These are phyloP conservation scores for Neonectria hederae DNA, from an alignment of 2,329 filamentous ascomycete genomes.

Conservation along the genomic window DNA sequence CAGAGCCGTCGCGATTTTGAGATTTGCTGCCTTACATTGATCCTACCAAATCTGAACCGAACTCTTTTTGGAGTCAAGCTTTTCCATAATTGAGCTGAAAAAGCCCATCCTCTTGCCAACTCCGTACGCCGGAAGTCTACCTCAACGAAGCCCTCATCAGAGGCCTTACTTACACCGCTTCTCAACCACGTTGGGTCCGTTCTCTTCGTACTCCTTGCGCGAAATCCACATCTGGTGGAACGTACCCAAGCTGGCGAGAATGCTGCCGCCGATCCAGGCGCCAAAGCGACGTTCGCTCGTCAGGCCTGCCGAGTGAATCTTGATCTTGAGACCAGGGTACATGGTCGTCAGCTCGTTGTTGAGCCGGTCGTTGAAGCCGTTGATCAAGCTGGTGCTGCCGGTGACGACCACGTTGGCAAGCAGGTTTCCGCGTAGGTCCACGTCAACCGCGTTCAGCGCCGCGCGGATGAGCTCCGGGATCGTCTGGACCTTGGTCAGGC, in stretches of 20 bases:
- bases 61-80: conserved; percentile 39
- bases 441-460: conserved; percentile 82
- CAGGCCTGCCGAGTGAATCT: conserved; percentile 86
- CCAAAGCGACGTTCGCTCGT: conserved; percentile 91
- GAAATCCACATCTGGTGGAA: conserved; percentile 99
- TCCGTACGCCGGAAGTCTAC: conserved; percentile 47
- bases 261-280: conserved; percentile 96
- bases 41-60: conserved; percentile 35
- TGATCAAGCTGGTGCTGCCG: conserved; percentile 85
- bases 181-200: conserved; percentile 89
- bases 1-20: neutral
- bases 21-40: conserved; percentile 21
- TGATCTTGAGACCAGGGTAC: conserved; percentile 87
- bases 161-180: conserved; percentile 85
- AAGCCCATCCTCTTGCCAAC: conserved; percentile 44
- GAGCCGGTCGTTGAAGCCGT: conserved; percentile 90
- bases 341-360: conserved; percentile 83
- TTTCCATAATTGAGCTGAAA: conserved; percentile 36
- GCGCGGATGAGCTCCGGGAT: conserved; percentile 84
- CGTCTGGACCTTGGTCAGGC: conserved; percentile 76
- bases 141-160: conserved; percentile 9
- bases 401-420: conserved; percentile 93
- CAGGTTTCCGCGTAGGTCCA: conserved; percentile 84
- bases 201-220: conserved; percentile 97
- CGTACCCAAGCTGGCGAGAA: conserved; percentile 91